These are phyloP conservation scores for Paracorniculantispora psalliotae DNA, from an alignment of 2,329 filamentous ascomycete species.

Conservation along the genomic window DNA sequence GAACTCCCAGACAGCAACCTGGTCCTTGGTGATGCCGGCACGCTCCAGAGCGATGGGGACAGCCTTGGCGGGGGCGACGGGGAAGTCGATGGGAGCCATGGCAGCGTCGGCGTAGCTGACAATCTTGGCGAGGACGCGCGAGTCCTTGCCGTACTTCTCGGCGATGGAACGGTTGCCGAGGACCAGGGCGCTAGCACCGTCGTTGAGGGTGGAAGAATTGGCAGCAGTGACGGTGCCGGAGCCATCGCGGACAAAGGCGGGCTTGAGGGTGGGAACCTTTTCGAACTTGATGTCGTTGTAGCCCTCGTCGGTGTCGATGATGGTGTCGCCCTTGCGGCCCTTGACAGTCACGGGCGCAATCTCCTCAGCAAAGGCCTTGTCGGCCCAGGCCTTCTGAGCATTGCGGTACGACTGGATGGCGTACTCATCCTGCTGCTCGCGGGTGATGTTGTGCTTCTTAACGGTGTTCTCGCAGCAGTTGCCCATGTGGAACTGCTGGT, in stretches of 20 bases:
- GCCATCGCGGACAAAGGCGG: slow-evolving; percentile 81
- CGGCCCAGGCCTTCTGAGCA: slow-evolving; percentile 83
- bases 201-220: slow-evolving; percentile 90
- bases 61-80: slow-evolving; percentile 84
- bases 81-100: slow-evolving; percentile 88
- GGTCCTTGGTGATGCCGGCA: slow-evolving; percentile 84
- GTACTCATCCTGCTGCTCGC: slow-evolving; percentile 87
- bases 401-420: slow-evolving; percentile 85
- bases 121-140: slow-evolving; percentile 81
- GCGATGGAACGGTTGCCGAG: slow-evolving; percentile 77
- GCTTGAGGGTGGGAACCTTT: slow-evolving; percentile 81
- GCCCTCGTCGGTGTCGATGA: slow-evolving; percentile 81
- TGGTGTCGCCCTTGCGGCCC: slow-evolving; percentile 73
- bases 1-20: slow-evolving; percentile 95
- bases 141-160: slow-evolving; percentile 70
- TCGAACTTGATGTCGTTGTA: slow-evolving; percentile 83
- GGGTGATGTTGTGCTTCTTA: slow-evolving; percentile 74
- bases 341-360: slow-evolving; percentile 84
- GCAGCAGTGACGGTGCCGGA: slow-evolving; percentile 90
- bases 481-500: slow-evolving; percentile 96
- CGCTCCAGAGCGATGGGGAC: slow-evolving; percentile 84
- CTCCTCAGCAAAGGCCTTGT: slow-evolving; percentile 79
- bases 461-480: slow-evolving; percentile 93
- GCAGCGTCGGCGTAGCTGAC: slow-evolving; percentile 85
- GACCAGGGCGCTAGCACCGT: slow-evolving; percentile 87